phyloP scores from a whole-genome alignment of 1,284 basidiomycete genomes.

The Porphyrellus sp. region DNA sequence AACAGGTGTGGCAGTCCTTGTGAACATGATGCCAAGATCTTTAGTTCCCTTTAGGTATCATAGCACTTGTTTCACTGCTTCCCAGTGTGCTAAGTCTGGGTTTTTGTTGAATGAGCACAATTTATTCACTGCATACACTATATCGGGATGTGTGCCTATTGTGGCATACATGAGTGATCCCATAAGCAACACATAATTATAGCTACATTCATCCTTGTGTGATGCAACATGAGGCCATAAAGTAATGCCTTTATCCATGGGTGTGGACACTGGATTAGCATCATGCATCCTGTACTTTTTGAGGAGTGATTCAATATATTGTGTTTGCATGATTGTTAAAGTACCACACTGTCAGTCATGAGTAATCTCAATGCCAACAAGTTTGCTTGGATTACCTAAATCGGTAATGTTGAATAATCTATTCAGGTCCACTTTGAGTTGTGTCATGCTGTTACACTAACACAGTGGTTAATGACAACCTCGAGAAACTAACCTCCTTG shows the following conservation, averaged over 20 bases:
- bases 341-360: neutral
- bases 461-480: too few species aligned
- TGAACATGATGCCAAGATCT: neutral
- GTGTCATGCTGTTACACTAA: neutral
- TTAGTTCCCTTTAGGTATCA: neutral
- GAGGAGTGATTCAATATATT: neutral
- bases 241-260: too few species aligned
- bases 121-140: neutral
- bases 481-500: too few species aligned
- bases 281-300: neutral
- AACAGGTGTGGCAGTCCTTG: too few species aligned
- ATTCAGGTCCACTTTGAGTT: neutral
- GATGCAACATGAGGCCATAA: too few species aligned
- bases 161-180: neutral
- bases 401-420: neutral
- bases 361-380: neutral
- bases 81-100: neutral
- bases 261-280: slow-evolving; percentile 25
- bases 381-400: neutral
- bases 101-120: neutral
- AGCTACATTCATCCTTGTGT: too few species aligned
- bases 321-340: neutral
- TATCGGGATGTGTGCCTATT: neutral
- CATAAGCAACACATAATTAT: neutral
- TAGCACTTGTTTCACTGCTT: neutral